These are phyloP conservation scores for Rhizopogon vulgaris DNA, from an alignment of 768 basidiomycete species.

Conservation along the genomic window DNA sequence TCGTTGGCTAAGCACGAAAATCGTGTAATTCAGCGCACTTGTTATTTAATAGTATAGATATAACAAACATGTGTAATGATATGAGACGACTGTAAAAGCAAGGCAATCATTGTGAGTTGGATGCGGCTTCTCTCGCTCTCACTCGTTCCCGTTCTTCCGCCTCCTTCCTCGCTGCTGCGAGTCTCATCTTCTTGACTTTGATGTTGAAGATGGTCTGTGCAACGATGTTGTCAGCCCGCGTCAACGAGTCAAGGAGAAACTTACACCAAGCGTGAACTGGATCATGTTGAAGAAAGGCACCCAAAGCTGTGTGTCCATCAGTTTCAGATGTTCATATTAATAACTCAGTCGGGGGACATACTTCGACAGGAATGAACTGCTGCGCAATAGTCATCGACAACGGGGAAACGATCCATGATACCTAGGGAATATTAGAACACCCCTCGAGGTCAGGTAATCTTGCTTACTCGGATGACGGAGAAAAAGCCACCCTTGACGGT, in stretches of 20 bases:
- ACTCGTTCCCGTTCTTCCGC: conserved; percentile 29
- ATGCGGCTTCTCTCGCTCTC: conserved; percentile 16
- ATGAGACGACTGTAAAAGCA: conserved; percentile 8
- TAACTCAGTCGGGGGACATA: conserved; percentile 22
- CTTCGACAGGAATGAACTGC: conserved; percentile 72
- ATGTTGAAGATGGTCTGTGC: conserved; percentile 67
- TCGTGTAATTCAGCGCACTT: too few relatives aligned
- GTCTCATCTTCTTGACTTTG: conserved; percentile 56
- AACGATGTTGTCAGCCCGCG: neutral
- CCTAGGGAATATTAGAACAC: conserved; percentile 32
- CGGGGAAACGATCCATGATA: conserved; percentile 78
- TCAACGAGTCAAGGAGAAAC: conserved; percentile 15
- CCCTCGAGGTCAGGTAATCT: neutral
- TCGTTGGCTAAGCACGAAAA: too few relatives aligned
- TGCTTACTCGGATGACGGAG: conserved; percentile 60
- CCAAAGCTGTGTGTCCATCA: conserved; percentile 53
- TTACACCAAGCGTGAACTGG: conserved; percentile 70
- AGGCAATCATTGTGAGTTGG: conserved; percentile 7
- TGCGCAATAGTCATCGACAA: conserved; percentile 71
- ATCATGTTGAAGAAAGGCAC: conserved; percentile 82
- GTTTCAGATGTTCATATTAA: neutral
- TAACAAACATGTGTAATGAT: neutral
- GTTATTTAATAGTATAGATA: conserved; percentile 7
- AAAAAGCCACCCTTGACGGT: conserved; percentile 72
- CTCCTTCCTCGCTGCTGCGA: conserved; percentile 51